These are phyloP conservation scores for Ophiocordyceps camponoti-rufipedis DNA, from an alignment of 2,329 filamentous ascomycete genomes.

Conservation along the genomic window DNA sequence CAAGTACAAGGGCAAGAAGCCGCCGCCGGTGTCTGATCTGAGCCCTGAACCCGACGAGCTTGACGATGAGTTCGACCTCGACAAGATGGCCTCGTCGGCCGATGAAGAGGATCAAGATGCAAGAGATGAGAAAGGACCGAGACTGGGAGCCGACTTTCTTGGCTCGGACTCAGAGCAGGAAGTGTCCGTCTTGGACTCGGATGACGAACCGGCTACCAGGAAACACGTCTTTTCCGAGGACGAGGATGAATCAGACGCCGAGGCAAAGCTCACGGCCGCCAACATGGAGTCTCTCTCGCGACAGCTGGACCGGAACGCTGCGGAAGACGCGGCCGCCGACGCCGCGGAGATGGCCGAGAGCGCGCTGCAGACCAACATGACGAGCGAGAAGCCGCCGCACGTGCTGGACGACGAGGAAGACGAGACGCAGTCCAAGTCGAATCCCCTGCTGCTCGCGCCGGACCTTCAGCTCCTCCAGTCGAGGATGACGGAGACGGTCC, in stretches of 20 bases:
- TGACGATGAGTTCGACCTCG: slow-evolving; percentile 22
- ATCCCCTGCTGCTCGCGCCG: slow-evolving; percentile 58
- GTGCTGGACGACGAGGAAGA: slow-evolving; percentile 49
- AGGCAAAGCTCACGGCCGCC: slow-evolving; percentile 82
- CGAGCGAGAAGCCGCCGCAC: slow-evolving; percentile 52
- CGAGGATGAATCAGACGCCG: slow-evolving; percentile 70
- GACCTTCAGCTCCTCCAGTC: slow-evolving; percentile 78
- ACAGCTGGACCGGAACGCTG: slow-evolving; percentile 62
- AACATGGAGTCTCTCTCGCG: slow-evolving; percentile 87
- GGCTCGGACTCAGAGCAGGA: slow-evolving; percentile 34
- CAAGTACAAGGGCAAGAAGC: slow-evolving; percentile 12
- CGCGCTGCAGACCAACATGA: slow-evolving; percentile 85
- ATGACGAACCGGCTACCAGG: slow-evolving; percentile 32
- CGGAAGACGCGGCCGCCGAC: slow-evolving; percentile 64
- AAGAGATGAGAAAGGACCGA: slow-evolving; percentile 15
- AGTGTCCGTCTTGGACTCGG: slow-evolving; percentile 52
- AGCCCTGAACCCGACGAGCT: slow-evolving; percentile 26
- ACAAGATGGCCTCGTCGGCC: slow-evolving; percentile 15
- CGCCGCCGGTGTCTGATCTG: slow-evolving; percentile 17
- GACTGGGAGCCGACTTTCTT: slow-evolving; percentile 40
- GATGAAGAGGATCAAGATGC: slow-evolving; percentile 4
- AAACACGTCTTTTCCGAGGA: slow-evolving; percentile 82
- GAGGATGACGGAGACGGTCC: slow-evolving; percentile 82
- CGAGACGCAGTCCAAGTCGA: slow-evolving; percentile 36
- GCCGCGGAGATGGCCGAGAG: slow-evolving; percentile 73